phyloP scores from a whole-genome alignment of 345 rosid species.

The Melastoma malabathricum region DNA sequence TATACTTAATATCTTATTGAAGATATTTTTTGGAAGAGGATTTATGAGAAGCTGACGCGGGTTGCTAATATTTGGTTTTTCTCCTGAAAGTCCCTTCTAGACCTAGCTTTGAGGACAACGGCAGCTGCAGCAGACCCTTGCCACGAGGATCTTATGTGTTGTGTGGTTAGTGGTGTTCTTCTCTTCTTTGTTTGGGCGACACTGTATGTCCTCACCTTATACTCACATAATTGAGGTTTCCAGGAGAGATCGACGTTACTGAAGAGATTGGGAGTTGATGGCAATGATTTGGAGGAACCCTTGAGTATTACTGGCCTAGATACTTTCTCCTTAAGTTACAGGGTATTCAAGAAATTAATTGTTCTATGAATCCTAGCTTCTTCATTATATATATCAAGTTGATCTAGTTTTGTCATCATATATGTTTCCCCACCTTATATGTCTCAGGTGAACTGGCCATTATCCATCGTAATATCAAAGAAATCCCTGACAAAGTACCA shows the following conservation, averaged over 20 bases:
- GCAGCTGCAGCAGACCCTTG: slow-evolving; percentile 97
- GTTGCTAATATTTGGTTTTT: not conserved
- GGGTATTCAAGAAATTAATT: slow-evolving; percentile 25
- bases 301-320: slow-evolving; percentile 84
- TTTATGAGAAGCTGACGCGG: not conserved
- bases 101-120: slow-evolving; percentile 88
- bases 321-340: slow-evolving; percentile 91
- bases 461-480: slow-evolving; percentile 85
- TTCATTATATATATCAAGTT: not conserved
- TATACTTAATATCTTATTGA: not conserved
- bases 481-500: slow-evolving; percentile 82
- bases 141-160: slow-evolving; percentile 89
- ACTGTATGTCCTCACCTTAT: too few relatives aligned
- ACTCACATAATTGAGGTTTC: slow-evolving; percentile 7
- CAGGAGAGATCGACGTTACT: slow-evolving; percentile 87
- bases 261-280: slow-evolving; percentile 53
- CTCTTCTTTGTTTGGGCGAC: too few relatives aligned
- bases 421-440: not conserved
- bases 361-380: too few relatives aligned
- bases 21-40: not conserved
- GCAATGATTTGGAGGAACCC: slow-evolving; percentile 47
- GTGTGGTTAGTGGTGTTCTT: slow-evolving; percentile 46
- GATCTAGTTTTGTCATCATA: not conserved
- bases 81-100: slow-evolving; percentile 65
- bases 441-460: slow-evolving; percentile 89